Conservation (phyloP, 768 basidiomycete species). For the Mycena kentingensis region DNA sequence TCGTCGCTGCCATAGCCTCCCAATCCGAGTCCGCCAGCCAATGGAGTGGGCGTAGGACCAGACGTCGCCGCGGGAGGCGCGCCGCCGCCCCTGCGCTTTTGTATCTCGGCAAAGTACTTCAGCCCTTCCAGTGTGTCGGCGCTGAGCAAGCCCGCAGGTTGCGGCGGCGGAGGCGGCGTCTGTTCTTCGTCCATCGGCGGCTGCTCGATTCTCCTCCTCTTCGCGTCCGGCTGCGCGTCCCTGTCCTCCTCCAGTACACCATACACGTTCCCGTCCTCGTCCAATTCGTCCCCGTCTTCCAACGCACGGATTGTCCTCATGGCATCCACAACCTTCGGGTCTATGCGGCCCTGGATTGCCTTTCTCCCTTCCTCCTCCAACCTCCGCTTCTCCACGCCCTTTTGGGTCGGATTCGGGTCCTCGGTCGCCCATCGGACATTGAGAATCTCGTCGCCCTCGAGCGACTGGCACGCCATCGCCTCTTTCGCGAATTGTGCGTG, state of each 20-base stretch:
- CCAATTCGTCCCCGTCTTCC: conserved; percentile 72
- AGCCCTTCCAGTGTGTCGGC: conserved; percentile 87
- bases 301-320: conserved; percentile 83
- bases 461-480: conserved; percentile 96
- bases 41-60: conserved; percentile 35
- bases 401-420: conserved; percentile 93
- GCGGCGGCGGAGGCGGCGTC: no score
- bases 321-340: conserved; percentile 86
- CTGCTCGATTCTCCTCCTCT: conserved; percentile 34
- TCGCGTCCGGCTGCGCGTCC: conserved; percentile 37
- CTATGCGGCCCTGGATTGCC: conserved; percentile 82
- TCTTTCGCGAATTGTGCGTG: conserved; percentile 96
- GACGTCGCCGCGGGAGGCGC: conserved; percentile 30
- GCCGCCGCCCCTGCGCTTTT: conserved; percentile 58
- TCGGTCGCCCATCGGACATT: conserved; percentile 99
- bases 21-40: conserved; percentile 57
- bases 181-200: conserved; percentile 31
- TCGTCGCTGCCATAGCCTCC: conserved; percentile 81
- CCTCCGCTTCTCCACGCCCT: conserved; percentile 80
- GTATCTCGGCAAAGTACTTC: conserved; percentile 88
- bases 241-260: conserved; percentile 34
- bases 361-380: conserved; percentile 84
- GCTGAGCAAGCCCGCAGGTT: conserved; percentile 65
- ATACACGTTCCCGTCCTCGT: conserved; percentile 42
- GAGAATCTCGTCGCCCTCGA: conserved; percentile 96